phyloP scores from a whole-genome alignment of 768 basidiomycete species.

The Saitozyma podzolica region DNA sequence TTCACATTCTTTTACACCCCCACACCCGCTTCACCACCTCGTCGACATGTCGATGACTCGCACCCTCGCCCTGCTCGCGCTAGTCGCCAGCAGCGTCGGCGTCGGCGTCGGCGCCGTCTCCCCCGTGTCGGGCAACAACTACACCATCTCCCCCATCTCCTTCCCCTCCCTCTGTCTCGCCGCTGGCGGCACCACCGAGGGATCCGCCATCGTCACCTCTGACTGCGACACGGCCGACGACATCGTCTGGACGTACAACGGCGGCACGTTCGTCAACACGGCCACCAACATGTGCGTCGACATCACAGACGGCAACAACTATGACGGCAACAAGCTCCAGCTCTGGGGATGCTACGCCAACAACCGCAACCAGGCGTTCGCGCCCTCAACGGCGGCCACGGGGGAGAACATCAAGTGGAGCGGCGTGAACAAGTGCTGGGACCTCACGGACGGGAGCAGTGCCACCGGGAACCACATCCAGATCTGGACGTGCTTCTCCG shows the following conservation, averaged over 20 bases:
- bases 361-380: constrained; percentile 39
- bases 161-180: constrained; percentile 37
- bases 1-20: too few relatives aligned
- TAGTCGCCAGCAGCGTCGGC: constrained; percentile 21
- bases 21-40: constrained; percentile 2
- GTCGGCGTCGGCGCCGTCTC: constrained; percentile 14
- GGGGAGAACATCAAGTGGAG: constrained; percentile 29
- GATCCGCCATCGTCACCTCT: constrained; percentile 28
- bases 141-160: constrained; percentile 34
- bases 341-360: constrained; percentile 38
- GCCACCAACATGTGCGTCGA: constrained; percentile 37
- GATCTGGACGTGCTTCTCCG: constrained; percentile 32
- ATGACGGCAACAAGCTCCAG: constrained; percentile 38
- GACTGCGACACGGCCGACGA: constrained; percentile 32
- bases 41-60: neutral
- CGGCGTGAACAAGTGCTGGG: constrained; percentile 32
- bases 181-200: constrained; percentile 23
- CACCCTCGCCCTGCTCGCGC: constrained; percentile 13
- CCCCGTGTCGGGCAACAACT: constrained; percentile 21
- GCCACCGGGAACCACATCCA: constrained; percentile 30
- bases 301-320: constrained; percentile 31
- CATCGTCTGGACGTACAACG: constrained; percentile 34
- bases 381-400: constrained; percentile 6
- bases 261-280: constrained; percentile 25
- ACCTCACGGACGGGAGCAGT: constrained; percentile 39